A percentile compares a stretch with the other conserved stretches of the same genome.
These are phyloP conservation scores for Pseudonitzschia delicatissima DNA, from an alignment of 108 stramenopile genomes.

Conservation along the genomic window DNA sequence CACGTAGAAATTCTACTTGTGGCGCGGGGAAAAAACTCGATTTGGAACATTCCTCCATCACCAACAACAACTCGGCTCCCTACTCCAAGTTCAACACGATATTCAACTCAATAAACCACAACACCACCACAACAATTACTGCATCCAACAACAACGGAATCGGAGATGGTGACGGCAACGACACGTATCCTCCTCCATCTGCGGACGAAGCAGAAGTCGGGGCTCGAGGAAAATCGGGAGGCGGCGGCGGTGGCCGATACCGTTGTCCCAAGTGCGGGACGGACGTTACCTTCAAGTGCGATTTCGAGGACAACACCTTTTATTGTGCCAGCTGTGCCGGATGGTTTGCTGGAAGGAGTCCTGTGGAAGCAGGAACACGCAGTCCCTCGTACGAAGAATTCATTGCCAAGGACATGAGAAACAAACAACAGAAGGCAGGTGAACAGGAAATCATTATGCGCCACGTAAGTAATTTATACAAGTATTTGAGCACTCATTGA, in stretches of 20 bases:
- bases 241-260: slow-evolving; percentile 44
- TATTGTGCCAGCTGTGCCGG: slow-evolving; percentile 89
- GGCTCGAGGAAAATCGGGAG: slow-evolving; percentile 14
- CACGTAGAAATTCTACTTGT: slow-evolving; percentile 11
- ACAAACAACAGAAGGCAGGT: background rate
- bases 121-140: background rate
- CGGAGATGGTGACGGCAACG: slow-evolving; percentile 9
- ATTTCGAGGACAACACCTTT: slow-evolving; percentile 69
- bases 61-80: background rate
- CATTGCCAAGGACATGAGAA: slow-evolving; percentile 12
- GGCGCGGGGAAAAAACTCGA: background rate
- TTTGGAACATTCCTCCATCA: background rate
- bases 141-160: background rate
- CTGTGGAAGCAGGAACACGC: background rate
- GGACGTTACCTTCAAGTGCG: slow-evolving; percentile 58
- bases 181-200: slow-evolving; percentile 28
- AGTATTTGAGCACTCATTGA: background rate
- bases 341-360: slow-evolving; percentile 56
- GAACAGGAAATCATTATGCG: slow-evolving; percentile 59
- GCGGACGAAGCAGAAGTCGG: background rate
- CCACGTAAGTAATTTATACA: slow-evolving; percentile 53
- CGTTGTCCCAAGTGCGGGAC: slow-evolving; percentile 80
- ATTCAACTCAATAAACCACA: slow-evolving; percentile 9
- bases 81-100: background rate
- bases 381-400: slow-evolving; percentile 14